A percentile compares a stretch with the other conserved stretches of the same genome.
phyloP scores from a whole-genome alignment of 2,329 filamentous ascomycete species.

The Cadophora luteo-olivacea region DNA sequence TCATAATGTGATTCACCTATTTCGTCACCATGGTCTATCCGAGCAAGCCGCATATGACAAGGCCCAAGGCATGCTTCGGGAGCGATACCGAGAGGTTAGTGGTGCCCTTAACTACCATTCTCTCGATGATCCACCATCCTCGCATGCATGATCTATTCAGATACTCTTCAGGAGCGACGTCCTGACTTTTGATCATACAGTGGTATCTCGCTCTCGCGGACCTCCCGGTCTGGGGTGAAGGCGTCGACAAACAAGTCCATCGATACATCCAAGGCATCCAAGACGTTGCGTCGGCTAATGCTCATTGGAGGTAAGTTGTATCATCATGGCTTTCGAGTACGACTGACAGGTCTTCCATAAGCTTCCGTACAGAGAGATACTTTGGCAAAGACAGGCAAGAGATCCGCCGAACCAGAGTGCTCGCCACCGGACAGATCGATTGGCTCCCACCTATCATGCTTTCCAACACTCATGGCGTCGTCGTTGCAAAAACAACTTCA shows the following conservation, averaged over 20 bases:
- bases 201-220: not conserved
- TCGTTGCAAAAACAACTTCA: not conserved
- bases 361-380: conserved; percentile 14
- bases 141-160: not conserved
- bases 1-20: conserved; percentile 15
- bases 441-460: conserved; percentile 10
- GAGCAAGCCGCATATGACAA: conserved; percentile 17
- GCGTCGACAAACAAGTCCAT: conserved; percentile 2
- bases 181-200: not conserved
- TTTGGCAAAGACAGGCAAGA: conserved; percentile 3
- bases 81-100: conserved; percentile 15
- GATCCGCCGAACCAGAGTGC: not conserved
- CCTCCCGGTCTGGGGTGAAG: not conserved
- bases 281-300: conserved; percentile 13
- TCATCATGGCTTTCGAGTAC: not conserved
- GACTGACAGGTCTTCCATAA: not conserved
- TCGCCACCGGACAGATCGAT: conserved; percentile 5
- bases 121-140: not conserved
- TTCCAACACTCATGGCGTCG: not conserved
- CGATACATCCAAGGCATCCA: conserved; percentile 18
- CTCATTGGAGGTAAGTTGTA: conserved; percentile 13
- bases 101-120: not conserved
- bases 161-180: not conserved
- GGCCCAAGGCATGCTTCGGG: conserved; percentile 2
- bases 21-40: conserved; percentile 15